Evolutionary conservation across 495 filamentous ascomycete genomes (phyloP), one percentile per base, ranked within the genome.

Genomic region (Penicillium paradoxum): DNA sequence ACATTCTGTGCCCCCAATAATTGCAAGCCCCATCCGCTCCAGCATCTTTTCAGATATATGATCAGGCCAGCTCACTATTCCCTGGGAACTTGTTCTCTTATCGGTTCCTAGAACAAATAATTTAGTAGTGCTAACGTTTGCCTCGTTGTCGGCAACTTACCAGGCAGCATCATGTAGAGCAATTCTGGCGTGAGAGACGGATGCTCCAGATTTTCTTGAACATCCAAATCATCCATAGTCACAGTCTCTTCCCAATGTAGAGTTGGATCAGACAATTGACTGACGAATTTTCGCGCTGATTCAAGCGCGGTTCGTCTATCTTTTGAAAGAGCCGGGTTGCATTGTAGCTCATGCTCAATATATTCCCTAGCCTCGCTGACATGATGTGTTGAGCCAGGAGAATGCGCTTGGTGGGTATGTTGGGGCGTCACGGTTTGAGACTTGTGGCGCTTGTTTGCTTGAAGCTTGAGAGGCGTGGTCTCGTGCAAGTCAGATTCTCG

Each of bases 261-360:
- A 9, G 56, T 45, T 0, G 55, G 61, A 22, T 58, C 60, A 3
- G 58, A 56, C 18, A 65, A 49, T 34, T 62, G 66, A 19, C 45
- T 34, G 30, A 68, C 56, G 34, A 63, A 62, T 15, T 56, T 60
- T n/a, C 49, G 56, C 0, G 66, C 66, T 36, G 56, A 50, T 43
- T 68, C 56, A 0, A 68, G 45, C 4, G 64, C 53, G 24, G 41
- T 56, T 4, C 66, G 54, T 39, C 63, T 54, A 14, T 66, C 63
- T 4, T 62, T 55, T 13, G 63, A 66, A n/a, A 68, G 60, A 11
- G 58, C 55, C 6, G 44, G 56, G 7, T 68, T 68, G 13, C 58
- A 62, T 42, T 68, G 60, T 3, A 68, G 58, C 29, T 68, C 66
- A 32, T 61, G 51, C 21, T 62, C 63, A 24, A 68, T 64, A 6